A percentile compares a stretch with the other conserved stretches of the same genome.
Evolutionary conservation across 306 rosid species (phyloP).

Genomic region (Prunus fruticosa): DNA sequence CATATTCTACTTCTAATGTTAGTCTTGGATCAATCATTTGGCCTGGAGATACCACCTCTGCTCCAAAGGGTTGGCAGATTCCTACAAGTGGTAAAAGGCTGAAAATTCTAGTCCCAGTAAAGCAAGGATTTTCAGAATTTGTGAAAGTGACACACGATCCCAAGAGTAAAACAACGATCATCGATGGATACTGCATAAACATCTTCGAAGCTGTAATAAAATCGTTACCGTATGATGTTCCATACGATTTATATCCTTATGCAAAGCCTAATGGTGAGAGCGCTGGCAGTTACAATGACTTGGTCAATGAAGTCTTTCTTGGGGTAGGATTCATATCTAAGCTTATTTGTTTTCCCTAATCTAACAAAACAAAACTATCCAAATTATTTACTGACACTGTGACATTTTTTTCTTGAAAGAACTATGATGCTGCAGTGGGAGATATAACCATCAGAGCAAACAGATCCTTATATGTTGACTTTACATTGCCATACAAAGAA

Average conservation of each 20-base stretch:
- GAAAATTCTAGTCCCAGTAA: conserved; percentile 24
- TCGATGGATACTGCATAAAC: conserved; percentile 21
- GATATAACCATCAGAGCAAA: conserved; percentile 26
- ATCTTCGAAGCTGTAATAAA: conserved; percentile 7
- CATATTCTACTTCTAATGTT: neutral
- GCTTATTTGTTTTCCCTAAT: neutral
- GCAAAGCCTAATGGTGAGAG: neutral
- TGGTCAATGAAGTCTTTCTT: conserved; percentile 3
- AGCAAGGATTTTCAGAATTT: conserved; percentile 5
- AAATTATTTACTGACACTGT: neutral
- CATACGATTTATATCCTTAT: conserved; percentile 15
- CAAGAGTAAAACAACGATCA: neutral
- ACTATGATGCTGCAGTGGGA: conserved; percentile 24
- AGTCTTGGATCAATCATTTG: conserved; percentile 25
- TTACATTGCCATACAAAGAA: conserved; percentile 30
- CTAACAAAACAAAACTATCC: neutral
- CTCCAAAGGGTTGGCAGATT: conserved; percentile 32
- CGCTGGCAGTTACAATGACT: conserved; percentile 19
- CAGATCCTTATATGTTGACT: conserved; percentile 24
- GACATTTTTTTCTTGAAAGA: conserved; percentile 1
- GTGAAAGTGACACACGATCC: neutral
- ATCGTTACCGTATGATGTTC: conserved; percentile 18
- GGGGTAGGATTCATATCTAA: conserved; percentile 17
- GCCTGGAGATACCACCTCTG: conserved; percentile 27
- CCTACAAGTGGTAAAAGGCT: conserved; percentile 10